These are phyloP conservation scores for Rutstroemia sp. DNA, from an alignment of 2,329 filamentous ascomycete species.

Conservation along the genomic window DNA sequence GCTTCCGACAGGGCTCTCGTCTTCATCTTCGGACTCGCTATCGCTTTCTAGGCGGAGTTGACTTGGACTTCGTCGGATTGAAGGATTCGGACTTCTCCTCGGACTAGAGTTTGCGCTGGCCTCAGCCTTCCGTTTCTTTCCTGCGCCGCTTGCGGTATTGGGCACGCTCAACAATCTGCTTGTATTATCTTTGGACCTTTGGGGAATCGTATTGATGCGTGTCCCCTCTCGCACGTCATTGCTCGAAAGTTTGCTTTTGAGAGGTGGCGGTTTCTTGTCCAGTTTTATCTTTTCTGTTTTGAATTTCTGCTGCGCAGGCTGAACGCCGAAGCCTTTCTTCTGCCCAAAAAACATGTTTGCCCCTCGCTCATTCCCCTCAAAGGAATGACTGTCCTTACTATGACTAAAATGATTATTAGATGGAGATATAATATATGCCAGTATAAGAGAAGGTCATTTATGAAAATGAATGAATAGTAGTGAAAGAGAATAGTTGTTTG, in stretches of 20 bases:
- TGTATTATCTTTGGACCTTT: neutral
- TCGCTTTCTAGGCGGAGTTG: slow-evolving; percentile 3
- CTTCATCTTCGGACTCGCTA: slow-evolving; percentile 4
- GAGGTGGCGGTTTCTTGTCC: neutral
- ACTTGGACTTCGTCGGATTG: neutral
- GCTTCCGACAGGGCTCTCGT: neutral
- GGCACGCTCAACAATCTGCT: neutral
- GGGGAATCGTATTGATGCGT: neutral
- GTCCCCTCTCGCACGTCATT: neutral
- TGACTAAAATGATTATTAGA: neutral
- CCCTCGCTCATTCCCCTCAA: neutral
- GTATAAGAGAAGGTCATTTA: too few relatives aligned
- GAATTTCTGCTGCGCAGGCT: neutral
- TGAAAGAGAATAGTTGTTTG: too few relatives aligned
- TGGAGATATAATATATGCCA: neutral
- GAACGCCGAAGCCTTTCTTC: neutral
- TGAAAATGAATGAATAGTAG: too few relatives aligned
- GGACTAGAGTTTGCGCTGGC: neutral
- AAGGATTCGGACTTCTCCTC: neutral
- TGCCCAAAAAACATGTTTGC: neutral
- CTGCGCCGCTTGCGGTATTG: neutral
- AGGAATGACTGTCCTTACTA: neutral
- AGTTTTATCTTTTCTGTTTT: neutral
- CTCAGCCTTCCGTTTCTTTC: slow-evolving; percentile 6
- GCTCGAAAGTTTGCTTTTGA: neutral